Evolutionary conservation across 768 basidiomycete species (phyloP), one percentile per base, ranked within the genome.

Genomic region (Stropharia rugosoannulata): DNA sequence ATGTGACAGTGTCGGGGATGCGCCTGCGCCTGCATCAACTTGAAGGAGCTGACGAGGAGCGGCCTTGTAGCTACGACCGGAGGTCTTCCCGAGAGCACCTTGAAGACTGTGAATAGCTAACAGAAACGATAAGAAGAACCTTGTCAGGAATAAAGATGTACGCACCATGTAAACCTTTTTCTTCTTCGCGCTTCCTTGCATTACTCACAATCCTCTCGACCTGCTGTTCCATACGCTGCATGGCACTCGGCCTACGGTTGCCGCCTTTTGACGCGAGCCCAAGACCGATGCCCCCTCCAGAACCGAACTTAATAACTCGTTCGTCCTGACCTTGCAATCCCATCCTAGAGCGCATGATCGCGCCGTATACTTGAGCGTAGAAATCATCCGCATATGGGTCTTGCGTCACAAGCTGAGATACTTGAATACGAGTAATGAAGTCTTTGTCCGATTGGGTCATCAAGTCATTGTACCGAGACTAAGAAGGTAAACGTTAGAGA

Each of bases 361-460:
- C 90, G 38, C 90, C 87, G 66, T 92, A 95, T 2, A 98, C 95
- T 71, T 98, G 95, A 10, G 95, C 97, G 66, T 99, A 99, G 70
- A 98, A 99, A 69, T 99, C 97, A 60, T 98, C 96, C 32, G 92
- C 86, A 70, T 96, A 98, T 0, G 97, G 97, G 73, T 99, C 97
- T 65, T 92, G 88, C 5, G 95, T 96, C 42, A 97, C 95, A 40
- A 98, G 89, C 66, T 98, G 97, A 1, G 96, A 98, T 35, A 99
- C 93, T 70, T 99, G 97, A 59, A 99, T 98, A 22, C 97, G 87
- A 36, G 97, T 98, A 73, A 99, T 98, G 68, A 98, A 99, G 67
- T 98, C 97, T 75, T 98, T 98, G 79, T 99, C 97, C 10, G 92
- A 95, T 72, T 95, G 93, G 3, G 93, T 94, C 94, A 96, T 96